These are phyloP conservation scores for Globisporangium solare DNA, from an alignment of 352 stramenopile species.

Conservation along the genomic window DNA sequence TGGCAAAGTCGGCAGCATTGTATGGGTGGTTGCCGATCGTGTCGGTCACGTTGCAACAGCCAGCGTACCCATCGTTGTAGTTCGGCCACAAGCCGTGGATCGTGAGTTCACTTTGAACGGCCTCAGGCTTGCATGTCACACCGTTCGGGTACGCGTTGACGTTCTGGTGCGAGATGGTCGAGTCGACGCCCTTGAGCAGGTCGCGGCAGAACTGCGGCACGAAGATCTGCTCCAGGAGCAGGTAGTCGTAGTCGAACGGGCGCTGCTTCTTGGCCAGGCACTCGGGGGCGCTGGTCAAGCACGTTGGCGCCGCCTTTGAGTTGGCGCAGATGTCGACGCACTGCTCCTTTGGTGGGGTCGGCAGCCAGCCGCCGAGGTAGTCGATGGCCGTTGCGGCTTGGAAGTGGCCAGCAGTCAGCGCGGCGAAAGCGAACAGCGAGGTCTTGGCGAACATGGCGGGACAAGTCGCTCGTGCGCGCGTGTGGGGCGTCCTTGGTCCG, in stretches of 20 bases:
- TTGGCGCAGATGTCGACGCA: constrained; percentile 68
- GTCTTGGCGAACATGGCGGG: constrained; percentile 5
- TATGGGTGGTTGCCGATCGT: constrained; percentile 50
- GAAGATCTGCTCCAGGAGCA: constrained; percentile 75
- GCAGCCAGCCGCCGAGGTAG: constrained; percentile 55
- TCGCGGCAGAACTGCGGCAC: constrained; percentile 78
- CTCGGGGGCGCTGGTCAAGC: constrained; percentile 36
- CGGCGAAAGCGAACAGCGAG: constrained; percentile 2
- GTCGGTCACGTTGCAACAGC: constrained; percentile 55
- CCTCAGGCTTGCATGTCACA: constrained; percentile 18
- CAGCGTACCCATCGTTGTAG: constrained; percentile 56
- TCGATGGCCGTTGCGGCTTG: constrained; percentile 18
- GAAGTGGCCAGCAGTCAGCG: neutral
- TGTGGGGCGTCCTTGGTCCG: neutral
- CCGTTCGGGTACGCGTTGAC: constrained; percentile 52
- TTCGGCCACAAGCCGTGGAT: constrained; percentile 74
- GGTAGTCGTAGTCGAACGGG: constrained; percentile 67
- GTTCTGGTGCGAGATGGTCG: constrained; percentile 72
- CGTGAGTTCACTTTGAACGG: constrained; percentile 42
- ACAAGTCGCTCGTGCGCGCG: neutral
- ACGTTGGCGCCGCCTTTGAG: constrained; percentile 42
- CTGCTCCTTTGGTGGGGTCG: constrained; percentile 28
- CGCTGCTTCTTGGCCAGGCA: constrained; percentile 57
- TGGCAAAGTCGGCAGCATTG: constrained; percentile 33
- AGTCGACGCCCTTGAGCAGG: constrained; percentile 57